Evolutionary conservation across 345 rosid species (phyloP).

Genomic region (Rhizophora mangle): DNA sequence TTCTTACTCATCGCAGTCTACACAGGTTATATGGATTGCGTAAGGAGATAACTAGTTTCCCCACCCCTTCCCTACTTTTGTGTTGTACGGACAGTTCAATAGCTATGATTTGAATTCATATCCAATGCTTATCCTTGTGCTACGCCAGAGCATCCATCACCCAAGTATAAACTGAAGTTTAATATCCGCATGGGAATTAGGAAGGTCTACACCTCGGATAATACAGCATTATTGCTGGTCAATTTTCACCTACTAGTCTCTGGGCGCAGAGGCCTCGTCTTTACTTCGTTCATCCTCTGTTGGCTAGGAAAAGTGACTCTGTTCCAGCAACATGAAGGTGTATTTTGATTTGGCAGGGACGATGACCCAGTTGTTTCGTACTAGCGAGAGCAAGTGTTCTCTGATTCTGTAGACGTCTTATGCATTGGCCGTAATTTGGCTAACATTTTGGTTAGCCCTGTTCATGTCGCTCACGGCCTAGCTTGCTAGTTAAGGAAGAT

Average conservation of each 20-base stretch:
- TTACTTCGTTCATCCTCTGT: not conserved
- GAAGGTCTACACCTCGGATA: not conserved
- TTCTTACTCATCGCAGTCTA: too few species aligned
- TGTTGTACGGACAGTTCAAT: too few species aligned
- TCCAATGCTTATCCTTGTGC: too few species aligned
- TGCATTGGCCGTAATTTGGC: constrained; percentile 32
- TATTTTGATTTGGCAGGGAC: constrained; percentile 29
- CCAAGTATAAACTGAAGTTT: too few species aligned
- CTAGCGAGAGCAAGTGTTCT: constrained; percentile 41
- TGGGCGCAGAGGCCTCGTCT: too few species aligned
- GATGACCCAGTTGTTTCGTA: constrained; percentile 38
- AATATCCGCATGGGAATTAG: too few species aligned
- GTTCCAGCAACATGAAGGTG: not conserved
- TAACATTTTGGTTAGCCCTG: constrained; percentile 46
- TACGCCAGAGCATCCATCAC: too few species aligned
- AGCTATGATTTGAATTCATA: too few species aligned
- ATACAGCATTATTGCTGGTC: not conserved
- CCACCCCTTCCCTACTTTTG: too few species aligned
- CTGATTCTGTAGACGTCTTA: constrained; percentile 42
- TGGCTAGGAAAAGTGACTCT: not conserved
- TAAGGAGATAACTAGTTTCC: not conserved
- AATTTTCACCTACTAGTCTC: not conserved
- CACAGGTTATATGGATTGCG: not conserved
- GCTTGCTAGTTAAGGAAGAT: not conserved
- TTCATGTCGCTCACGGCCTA: constrained; percentile 41